Percentiles rank a stretch among this genome's conserved stretches.
phyloP scores from a whole-genome alignment of 768 basidiomycete genomes.

The Candolleomyces eurysporus region DNA sequence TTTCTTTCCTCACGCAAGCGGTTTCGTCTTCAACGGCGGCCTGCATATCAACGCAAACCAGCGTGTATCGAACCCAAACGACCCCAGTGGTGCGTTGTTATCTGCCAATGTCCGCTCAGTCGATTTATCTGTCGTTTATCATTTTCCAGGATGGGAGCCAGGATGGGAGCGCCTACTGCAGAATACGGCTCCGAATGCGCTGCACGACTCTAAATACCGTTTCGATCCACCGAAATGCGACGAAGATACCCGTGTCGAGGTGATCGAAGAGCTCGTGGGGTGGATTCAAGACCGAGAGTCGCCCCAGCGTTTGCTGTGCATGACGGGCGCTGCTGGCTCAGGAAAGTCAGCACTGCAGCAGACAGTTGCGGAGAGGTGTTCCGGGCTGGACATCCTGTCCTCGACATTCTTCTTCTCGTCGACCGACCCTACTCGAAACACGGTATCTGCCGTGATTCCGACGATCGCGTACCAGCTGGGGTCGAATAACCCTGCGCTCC shows the following conservation, averaged over 20 bases:
- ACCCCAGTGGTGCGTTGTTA: too few relatives aligned
- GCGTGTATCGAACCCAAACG: too few relatives aligned
- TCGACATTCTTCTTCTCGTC: conserved; percentile 3
- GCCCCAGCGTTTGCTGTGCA: background rate
- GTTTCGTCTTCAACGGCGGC: too few relatives aligned
- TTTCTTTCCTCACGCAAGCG: too few relatives aligned
- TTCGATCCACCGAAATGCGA: background rate
- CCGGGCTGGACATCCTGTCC: background rate
- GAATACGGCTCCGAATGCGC: background rate
- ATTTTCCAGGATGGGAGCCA: background rate
- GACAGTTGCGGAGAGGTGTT: background rate
- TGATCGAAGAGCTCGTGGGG: too few relatives aligned
- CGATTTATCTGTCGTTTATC: too few relatives aligned
- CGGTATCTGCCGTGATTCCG: background rate
- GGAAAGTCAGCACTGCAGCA: background rate
- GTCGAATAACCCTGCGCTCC: background rate
- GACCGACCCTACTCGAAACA: background rate
- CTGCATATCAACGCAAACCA: too few relatives aligned
- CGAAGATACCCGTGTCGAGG: too few relatives aligned
- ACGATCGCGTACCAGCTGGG: conserved; percentile 3
- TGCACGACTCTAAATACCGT: background rate
- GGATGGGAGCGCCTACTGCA: background rate
- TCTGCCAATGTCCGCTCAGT: too few relatives aligned
- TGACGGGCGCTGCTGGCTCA: background rate
- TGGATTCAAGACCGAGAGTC: background rate